Evolutionary conservation across 2,329 filamentous ascomycete genomes (phyloP).

Genomic region (Boeremia lycopersici): DNA sequence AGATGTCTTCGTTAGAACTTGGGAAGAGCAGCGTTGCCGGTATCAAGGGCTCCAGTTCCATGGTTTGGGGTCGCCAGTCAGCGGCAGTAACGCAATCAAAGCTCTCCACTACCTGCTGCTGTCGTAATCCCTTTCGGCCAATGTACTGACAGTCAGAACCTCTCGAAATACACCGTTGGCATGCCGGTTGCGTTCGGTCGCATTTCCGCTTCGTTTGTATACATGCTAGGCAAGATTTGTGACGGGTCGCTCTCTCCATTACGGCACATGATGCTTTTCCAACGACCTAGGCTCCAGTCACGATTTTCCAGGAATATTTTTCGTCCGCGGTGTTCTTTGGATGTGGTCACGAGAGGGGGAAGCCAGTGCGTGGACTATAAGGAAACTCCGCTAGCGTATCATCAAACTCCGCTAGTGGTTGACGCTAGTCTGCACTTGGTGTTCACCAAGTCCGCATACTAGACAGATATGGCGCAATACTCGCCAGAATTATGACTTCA

Average conservation of each 20-base stretch:
- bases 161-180: conserved; percentile 21
- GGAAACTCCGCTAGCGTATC: no score
- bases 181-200: conserved; percentile 19
- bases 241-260: conserved; percentile 11
- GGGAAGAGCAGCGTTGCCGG: not conserved
- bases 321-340: no score
- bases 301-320: no score
- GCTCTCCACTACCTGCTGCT: not conserved
- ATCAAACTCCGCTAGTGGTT: not conserved
- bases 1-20: conserved; percentile 3
- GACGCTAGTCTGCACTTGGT: no score
- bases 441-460: no score
- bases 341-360: no score
- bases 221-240: conserved; percentile 24
- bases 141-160: conserved; percentile 16
- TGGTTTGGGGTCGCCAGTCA: not conserved
- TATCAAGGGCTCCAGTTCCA: not conserved
- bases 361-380: no score
- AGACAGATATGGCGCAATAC: no score
- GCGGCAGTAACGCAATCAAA: not conserved
- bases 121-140: not conserved
- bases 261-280: not conserved
- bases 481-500: no score
- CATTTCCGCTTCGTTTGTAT: conserved; percentile 23
- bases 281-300: no score